Evolutionary conservation across 164 flowering plant species (phyloP).

Genomic region (Stephania japonica): DNA sequence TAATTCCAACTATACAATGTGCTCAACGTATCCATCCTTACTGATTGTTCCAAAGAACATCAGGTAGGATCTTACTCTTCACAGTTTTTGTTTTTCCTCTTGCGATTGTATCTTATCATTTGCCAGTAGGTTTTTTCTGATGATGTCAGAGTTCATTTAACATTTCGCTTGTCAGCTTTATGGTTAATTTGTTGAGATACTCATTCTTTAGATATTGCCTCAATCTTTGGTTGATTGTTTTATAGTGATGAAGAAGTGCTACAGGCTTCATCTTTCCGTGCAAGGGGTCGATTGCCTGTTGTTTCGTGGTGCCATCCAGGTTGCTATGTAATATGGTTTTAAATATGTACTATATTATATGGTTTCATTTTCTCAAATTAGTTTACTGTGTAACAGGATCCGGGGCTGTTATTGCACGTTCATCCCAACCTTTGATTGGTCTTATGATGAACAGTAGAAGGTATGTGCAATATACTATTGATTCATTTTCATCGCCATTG

Average conservation of each 20-base stretch:
- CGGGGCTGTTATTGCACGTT: conserved; percentile 97
- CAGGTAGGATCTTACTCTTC: conserved; percentile 36
- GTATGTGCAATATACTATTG: conserved; percentile 28
- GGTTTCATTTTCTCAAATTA: conserved; percentile 9
- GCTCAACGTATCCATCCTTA: conserved; percentile 87
- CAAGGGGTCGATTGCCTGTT: conserved; percentile 83
- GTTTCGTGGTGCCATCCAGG: conserved; percentile 94
- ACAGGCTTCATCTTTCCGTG: conserved; percentile 84
- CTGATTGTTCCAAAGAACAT: conserved; percentile 77
- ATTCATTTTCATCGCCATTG: neutral
- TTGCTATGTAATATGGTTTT: conserved; percentile 15
- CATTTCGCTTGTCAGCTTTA: neutral
- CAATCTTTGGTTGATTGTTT: conserved; percentile 12
- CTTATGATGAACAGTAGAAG: conserved; percentile 97
- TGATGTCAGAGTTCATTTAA: neutral
- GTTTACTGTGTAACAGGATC: conserved; percentile 36
- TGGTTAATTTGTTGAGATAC: neutral
- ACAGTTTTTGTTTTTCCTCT: neutral
- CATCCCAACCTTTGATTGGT: conserved; percentile 98
- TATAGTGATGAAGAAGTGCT: conserved; percentile 74
- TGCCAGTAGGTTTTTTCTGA: neutral
- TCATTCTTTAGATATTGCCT: conserved; percentile 1
- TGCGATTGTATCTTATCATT: neutral
- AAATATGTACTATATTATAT: neutral
- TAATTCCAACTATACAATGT: conserved; percentile 68